Conservation (phyloP, 768 basidiomycete genomes). For the Suillus placidus region DNA sequence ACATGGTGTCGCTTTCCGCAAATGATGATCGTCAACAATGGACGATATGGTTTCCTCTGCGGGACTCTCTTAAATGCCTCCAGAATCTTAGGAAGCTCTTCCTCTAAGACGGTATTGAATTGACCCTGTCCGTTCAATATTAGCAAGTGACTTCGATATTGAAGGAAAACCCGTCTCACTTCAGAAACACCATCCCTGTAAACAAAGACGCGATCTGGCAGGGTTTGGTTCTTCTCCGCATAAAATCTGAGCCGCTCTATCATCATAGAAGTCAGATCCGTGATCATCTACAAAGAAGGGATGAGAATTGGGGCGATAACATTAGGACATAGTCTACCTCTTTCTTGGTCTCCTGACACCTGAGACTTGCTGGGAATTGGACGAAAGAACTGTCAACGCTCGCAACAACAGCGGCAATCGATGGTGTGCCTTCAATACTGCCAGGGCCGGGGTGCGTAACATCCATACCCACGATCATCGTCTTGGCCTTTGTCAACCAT, state of each 20-base stretch:
- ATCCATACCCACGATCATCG: slow-evolving; percentile 87
- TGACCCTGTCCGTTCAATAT: slow-evolving; percentile 55
- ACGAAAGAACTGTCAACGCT: slow-evolving; percentile 70
- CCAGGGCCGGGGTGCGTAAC: slow-evolving; percentile 78
- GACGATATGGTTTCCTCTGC: slow-evolving; percentile 53
- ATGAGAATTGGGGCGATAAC: not conserved
- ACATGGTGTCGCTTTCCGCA: slow-evolving; percentile 73
- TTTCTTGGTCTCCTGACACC: slow-evolving; percentile 53
- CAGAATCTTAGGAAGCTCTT: slow-evolving; percentile 65
- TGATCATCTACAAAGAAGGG: slow-evolving; percentile 61
- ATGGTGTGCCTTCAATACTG: slow-evolving; percentile 72
- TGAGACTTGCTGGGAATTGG: slow-evolving; percentile 76
- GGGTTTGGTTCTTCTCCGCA: slow-evolving; percentile 51
- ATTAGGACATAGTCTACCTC: slow-evolving; percentile 21
- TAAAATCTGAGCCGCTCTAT: slow-evolving; percentile 66
- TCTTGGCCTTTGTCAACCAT: slow-evolving; percentile 69
- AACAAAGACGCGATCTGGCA: slow-evolving; percentile 72
- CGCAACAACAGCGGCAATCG: slow-evolving; percentile 82
- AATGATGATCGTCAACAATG: slow-evolving; percentile 69
- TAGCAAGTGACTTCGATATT: not conserved
- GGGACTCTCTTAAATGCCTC: slow-evolving; percentile 56
- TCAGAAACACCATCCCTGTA: slow-evolving; percentile 86
- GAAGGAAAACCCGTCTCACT: slow-evolving; percentile 41
- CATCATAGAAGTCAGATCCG: slow-evolving; percentile 66
- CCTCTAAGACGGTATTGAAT: slow-evolving; percentile 58